Conservation (phyloP, 1,139 yeast species). For the Suhomyces bokatorum region DNA sequence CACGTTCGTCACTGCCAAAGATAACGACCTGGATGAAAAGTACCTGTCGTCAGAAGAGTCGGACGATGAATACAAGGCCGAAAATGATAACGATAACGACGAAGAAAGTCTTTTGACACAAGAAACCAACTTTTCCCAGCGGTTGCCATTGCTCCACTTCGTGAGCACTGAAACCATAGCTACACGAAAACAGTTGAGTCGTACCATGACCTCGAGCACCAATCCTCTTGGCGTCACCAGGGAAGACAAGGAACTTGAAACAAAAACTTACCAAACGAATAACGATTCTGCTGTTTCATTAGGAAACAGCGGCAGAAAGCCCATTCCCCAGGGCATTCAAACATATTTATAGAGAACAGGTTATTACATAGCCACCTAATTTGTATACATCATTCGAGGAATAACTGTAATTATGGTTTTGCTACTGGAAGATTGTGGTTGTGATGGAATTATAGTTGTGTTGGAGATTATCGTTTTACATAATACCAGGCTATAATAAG, state of each 20-base stretch:
- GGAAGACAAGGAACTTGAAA: slow-evolving; percentile 7
- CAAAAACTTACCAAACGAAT: slow-evolving; percentile 7
- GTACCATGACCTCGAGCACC: slow-evolving; percentile 7
- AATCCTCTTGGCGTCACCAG: slow-evolving; percentile 7
- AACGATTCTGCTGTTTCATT: slow-evolving; percentile 5
- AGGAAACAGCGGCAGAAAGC: slow-evolving; percentile 2
- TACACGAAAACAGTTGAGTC: slow-evolving; percentile 10
- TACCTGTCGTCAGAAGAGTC: slow-evolving; percentile 1
- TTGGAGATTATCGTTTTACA: too few relatives aligned
- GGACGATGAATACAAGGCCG: slow-evolving; percentile 2
- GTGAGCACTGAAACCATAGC: slow-evolving; percentile 27
- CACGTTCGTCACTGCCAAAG: not conserved
- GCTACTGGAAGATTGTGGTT: too few relatives aligned
- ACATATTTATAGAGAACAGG: slow-evolving; percentile 8
- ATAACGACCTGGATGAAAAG: not conserved
- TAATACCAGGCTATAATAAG: too few relatives aligned
- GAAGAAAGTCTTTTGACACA: slow-evolving; percentile 15
- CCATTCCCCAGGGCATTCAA: slow-evolving; percentile 5
- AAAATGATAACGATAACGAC: slow-evolving; percentile 3
- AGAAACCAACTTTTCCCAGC: slow-evolving; percentile 30
- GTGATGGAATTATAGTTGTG: too few relatives aligned
- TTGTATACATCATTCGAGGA: not conserved
- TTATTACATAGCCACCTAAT: not conserved
- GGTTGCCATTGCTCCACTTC: slow-evolving; percentile 34
- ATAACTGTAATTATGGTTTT: not conserved